phyloP scores from a whole-genome alignment of 1,284 basidiomycete genomes.

The Bondarzewia mesenterica region DNA sequence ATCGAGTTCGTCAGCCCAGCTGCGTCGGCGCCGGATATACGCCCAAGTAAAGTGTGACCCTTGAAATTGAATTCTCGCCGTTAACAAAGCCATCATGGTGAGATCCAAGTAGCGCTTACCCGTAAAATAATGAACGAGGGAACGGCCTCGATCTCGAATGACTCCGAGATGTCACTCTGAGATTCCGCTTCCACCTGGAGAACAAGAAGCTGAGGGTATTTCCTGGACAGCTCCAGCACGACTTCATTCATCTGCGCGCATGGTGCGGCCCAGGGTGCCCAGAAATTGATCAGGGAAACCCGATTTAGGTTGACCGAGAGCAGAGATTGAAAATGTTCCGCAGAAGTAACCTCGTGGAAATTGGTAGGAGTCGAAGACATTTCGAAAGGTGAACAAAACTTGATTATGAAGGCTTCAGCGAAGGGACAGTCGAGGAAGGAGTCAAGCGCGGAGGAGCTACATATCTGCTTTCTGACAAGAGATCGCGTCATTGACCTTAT shows the following conservation, averaged over 20 bases:
- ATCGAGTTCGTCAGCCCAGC: constrained; percentile 59
- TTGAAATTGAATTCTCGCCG: constrained; percentile 21
- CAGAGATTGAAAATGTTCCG: constrained; percentile 67
- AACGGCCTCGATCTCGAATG: constrained; percentile 89
- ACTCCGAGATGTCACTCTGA: constrained; percentile 85
- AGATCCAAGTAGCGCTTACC: constrained; percentile 33
- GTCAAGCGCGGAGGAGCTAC: too few relatives aligned
- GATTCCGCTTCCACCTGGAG: constrained; percentile 91
- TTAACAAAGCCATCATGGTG: background rate
- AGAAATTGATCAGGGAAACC: constrained; percentile 86
- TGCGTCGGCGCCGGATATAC: constrained; percentile 82
- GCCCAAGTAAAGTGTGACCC: constrained; percentile 86
- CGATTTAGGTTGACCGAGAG: constrained; percentile 71
- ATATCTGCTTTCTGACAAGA: background rate
- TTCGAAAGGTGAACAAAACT: background rate
- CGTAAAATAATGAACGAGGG: constrained; percentile 82
- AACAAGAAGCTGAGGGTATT: constrained; percentile 64
- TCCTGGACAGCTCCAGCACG: constrained; percentile 61
- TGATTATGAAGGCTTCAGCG: background rate
- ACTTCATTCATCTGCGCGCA: constrained; percentile 84
- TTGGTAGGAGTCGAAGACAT: constrained; percentile 26
- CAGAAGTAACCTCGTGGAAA: constrained; percentile 47
- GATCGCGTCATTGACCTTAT: background rate
- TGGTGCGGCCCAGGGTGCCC: constrained; percentile 89
- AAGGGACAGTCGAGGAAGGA: background rate